These are phyloP conservation scores for Begonia peltatifolia DNA, from an alignment of 306 rosid genomes.

Conservation along the genomic window DNA sequence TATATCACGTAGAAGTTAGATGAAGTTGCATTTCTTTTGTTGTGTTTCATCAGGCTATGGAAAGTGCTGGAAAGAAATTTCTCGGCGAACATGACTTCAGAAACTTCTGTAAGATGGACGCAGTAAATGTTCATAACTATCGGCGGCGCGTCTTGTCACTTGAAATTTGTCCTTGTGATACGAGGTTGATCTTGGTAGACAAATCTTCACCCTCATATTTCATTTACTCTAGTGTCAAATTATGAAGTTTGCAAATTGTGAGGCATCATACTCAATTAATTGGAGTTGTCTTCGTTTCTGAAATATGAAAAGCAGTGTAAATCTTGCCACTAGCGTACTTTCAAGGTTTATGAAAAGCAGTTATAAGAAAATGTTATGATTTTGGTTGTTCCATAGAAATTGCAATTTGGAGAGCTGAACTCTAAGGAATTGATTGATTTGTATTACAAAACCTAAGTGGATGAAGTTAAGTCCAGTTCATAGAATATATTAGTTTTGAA, in stretches of 20 bases:
- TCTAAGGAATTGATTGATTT: too few relatives aligned
- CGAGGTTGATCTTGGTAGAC: conserved; percentile 74
- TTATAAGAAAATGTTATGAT: too few relatives aligned
- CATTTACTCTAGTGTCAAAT: neutral
- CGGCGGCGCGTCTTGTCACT: conserved; percentile 41
- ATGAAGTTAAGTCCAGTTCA: too few relatives aligned
- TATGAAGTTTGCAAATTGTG: neutral
- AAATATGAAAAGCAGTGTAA: too few relatives aligned
- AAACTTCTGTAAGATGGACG: conserved; percentile 96
- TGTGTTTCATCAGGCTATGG: conserved; percentile 58
- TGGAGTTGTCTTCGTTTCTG: neutral
- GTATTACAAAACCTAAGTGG: too few relatives aligned
- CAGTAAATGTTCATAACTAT: conserved; percentile 81
- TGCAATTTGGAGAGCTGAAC: too few relatives aligned
- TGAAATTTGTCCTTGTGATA: conserved; percentile 51
- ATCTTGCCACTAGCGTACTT: too few relatives aligned
- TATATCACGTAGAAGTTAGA: neutral
- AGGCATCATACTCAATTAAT: neutral
- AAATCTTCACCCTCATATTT: conserved; percentile 12
- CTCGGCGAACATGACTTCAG: conserved; percentile 87
- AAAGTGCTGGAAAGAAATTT: conserved; percentile 53
- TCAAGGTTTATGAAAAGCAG: too few relatives aligned
- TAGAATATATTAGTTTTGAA: too few relatives aligned
- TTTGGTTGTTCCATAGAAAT: too few relatives aligned
- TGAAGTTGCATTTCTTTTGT: conserved; percentile 8